Percentiles rank a stretch among this genome's conserved stretches.
Evolutionary conservation across 2,329 filamentous ascomycete species (phyloP).

Genomic region (Diplodia mutila): DNA sequence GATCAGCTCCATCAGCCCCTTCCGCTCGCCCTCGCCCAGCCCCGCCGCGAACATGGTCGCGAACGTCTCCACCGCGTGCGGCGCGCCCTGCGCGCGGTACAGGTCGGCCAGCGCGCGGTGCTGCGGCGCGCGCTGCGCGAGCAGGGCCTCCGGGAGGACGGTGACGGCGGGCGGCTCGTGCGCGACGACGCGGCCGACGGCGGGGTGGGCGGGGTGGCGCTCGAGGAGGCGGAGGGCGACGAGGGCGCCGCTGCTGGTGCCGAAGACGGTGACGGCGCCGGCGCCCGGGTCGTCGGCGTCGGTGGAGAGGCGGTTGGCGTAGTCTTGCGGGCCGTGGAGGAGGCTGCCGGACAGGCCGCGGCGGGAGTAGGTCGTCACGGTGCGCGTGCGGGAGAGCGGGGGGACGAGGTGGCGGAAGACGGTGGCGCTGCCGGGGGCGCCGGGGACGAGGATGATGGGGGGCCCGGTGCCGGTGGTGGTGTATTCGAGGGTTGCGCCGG

Average conservation of each 20-base stretch:
- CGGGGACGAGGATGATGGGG: conserved; percentile 1
- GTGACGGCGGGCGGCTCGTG: neutral
- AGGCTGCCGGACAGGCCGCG: neutral
- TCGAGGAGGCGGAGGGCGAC: neutral
- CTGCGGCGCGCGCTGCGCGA: neutral
- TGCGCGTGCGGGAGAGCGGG: neutral
- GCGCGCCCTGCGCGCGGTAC: neutral
- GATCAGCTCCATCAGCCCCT: neutral
- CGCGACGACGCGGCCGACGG: neutral
- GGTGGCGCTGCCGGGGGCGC: neutral
- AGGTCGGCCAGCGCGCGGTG: neutral
- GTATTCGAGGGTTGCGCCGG: neutral
- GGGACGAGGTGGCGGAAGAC: neutral
- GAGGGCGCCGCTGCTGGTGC: neutral
- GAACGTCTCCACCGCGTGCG: neutral
- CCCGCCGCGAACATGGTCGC: neutral
- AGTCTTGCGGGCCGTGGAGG: neutral
- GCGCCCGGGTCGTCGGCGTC: conserved; percentile 1
- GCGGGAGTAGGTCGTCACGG: neutral
- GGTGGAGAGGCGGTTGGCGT: neutral
- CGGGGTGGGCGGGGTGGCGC: neutral
- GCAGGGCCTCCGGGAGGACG: neutral
- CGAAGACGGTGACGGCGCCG: neutral
- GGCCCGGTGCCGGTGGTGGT: neutral
- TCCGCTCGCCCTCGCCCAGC: neutral